Evolutionary conservation across 1,284 basidiomycete species (phyloP), one percentile per base, ranked within the genome.

Genomic region (Rhodotorula sp.): DNA sequence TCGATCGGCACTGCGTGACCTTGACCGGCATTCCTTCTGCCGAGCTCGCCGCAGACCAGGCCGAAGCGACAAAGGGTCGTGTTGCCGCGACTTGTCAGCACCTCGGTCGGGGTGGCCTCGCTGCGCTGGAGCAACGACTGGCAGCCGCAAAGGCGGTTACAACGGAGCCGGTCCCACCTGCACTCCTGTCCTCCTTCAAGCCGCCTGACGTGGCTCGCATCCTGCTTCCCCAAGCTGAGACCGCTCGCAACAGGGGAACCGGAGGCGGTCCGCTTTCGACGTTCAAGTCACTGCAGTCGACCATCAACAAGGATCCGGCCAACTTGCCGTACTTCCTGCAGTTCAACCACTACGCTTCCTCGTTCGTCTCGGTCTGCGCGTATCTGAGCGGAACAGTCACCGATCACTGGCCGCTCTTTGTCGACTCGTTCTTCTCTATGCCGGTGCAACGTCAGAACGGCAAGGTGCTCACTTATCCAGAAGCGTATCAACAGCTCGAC

Each of bases 221-320:
- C 76, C 87, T 89, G 6, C 98, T 95, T 93, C 93, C 98, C 66
- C 87, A 90, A 0, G 93, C 98, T 3, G 87, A 94, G 76, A 95
- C 88, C 15, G 80, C 79, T n/a, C 68, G 77, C 45, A 75, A 69
- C 29, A 69, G 69, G 44, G 74, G 76, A 37, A 80, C 44, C 78
- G 80, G 55, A 10, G 69, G 71, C 77, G 77, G 82, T n/a, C 63
- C n/a, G 6, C 29, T 68, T 33, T 67, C 64, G 7, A 72, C 75
- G 30, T 74, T 76, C 44, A 53, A 66, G 44, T 48, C 71, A 22
- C 81, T 97, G 29, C 84, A 86, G 72, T 83, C 83, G 65, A 86
- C 91, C 78, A 83, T 99, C 56, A 84, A 88, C 62, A 79, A 83
- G 4, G 94, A 97, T 75, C 88, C 88, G 0, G 78, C 83, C 1